Percentiles rank a stretch among this genome's conserved stretches.
phyloP scores from a whole-genome alignment of 176 grass and related monocot species.

The Otatea glauca region DNA sequence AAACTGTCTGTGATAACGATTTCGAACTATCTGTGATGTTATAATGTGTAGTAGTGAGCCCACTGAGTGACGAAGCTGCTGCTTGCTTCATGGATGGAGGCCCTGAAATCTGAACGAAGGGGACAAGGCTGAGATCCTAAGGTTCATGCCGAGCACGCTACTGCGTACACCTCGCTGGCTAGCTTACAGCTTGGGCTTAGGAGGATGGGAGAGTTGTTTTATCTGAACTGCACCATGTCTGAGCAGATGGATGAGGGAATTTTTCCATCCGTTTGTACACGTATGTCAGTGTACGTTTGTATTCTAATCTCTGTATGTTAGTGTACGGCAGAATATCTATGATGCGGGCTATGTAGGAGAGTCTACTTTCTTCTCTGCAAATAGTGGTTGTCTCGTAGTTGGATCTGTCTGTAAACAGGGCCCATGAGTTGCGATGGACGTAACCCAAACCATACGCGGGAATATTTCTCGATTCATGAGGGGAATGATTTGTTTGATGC shows the following conservation, averaged over 20 bases:
- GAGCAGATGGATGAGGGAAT: not conserved
- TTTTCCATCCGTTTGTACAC: not conserved
- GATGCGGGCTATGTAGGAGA: too few relatives aligned
- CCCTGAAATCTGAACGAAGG: constrained; percentile 16
- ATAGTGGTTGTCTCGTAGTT: too few relatives aligned
- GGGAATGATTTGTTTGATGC: too few relatives aligned
- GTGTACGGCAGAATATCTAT: not conserved
- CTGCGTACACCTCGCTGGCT: not conserved
- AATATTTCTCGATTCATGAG: too few relatives aligned
- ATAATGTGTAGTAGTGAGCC: too few relatives aligned
- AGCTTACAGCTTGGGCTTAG: not conserved
- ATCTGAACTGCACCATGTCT: not conserved
- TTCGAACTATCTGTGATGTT: too few relatives aligned
- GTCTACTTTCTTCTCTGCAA: too few relatives aligned
- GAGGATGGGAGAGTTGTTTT: not conserved
- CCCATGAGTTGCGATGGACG: too few relatives aligned
- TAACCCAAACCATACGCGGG: too few relatives aligned
- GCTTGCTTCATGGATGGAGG: not conserved
- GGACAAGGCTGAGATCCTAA: not conserved
- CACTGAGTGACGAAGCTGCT: not conserved
- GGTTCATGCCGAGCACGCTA: not conserved
- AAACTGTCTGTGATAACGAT: too few relatives aligned
- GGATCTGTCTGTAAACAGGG: too few relatives aligned
- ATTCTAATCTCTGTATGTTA: not conserved
- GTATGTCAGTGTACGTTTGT: not conserved